Base-by-base conservation (phyloP, 768 basidiomycete genomes). In the Rhodotorula sphaerocarpa region DNA sequence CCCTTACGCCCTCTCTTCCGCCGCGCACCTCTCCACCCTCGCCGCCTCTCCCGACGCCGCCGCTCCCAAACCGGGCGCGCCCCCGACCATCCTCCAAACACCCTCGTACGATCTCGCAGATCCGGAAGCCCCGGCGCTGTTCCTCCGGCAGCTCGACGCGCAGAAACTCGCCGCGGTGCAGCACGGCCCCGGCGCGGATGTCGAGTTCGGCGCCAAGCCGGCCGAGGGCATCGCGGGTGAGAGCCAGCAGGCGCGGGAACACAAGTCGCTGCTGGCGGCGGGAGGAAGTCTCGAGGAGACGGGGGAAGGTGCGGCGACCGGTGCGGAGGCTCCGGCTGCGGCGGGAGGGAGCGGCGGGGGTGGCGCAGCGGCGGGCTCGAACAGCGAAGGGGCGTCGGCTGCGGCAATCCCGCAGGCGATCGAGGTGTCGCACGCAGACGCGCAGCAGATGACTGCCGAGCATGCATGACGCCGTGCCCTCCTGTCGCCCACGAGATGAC, bases 81-180 rank as follows among this genome's bases (percentile, higher is more conserved):
- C 66, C 14, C 62, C 59, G 4, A 51, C 67, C 5, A 68, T 68
- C 44, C 62, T 64, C 31, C 25, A 55, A 23, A 18, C 31, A 5
- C 59, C 67, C 0, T 36, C 55, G 1, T 68, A 68, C 59, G 56
- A 59, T 2, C 62, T 65, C 52, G 59, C 57, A 10, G 56, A 65
- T 53, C 60, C 63, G 0, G 16, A n/a, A 15, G 63, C 59, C 0
- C 60, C 59, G 15, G 25, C 39, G 0, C 57, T 61, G 23, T 69
- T 50, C 60, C 63, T 65, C 31, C 42, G 58, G 44, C 58, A 62
- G n/a, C 59, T 69, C 53, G 60, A 65, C 51, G 63, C 52, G 9
- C 59, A 59, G 55, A 69, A 65, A 34, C 67, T 69, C 55, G 66
- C 62, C 2, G 66, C 66, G 34, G 14, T 63, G 10, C 46, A 62